Evolutionary conservation across 2,329 filamentous ascomycete genomes (phyloP).

Genomic region (Acrocalymma vagum): DNA sequence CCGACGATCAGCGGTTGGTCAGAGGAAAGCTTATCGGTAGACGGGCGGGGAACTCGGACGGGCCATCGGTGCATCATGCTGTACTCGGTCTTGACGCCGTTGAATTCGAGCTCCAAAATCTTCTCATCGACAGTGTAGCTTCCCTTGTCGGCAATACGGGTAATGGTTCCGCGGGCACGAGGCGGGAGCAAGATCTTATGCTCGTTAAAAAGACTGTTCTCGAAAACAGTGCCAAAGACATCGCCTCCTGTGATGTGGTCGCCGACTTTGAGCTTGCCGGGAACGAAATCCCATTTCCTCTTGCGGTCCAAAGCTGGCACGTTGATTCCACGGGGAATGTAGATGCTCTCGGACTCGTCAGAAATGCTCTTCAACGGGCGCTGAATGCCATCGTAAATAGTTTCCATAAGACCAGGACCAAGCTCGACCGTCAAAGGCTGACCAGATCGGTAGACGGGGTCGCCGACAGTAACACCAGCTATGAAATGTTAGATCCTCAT

Average conservation of each 20-base stretch:
- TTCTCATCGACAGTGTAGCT: slow-evolving; percentile 94
- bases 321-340: slow-evolving; percentile 94
- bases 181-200: slow-evolving; percentile 95
- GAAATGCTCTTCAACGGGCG: slow-evolving; percentile 89
- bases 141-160: slow-evolving; percentile 86
- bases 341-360: slow-evolving; percentile 82
- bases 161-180: slow-evolving; percentile 89
- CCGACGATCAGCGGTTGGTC: slow-evolving; percentile 94
- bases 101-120: slow-evolving; percentile 94
- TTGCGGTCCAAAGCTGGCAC: slow-evolving; percentile 86
- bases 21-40: slow-evolving; percentile 89
- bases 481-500: slow-evolving; percentile 27
- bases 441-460: slow-evolving; percentile 88
- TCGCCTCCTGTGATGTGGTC: slow-evolving; percentile 97
- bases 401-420: slow-evolving; percentile 95
- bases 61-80: slow-evolving; percentile 99
- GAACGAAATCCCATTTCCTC: slow-evolving; percentile 97
- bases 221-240: slow-evolving; percentile 92
- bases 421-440: slow-evolving; percentile 98
- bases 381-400: slow-evolving; percentile 99
- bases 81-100: slow-evolving; percentile 92
- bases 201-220: slow-evolving; percentile 93
- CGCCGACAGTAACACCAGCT: slow-evolving; percentile 96
- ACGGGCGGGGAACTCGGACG: slow-evolving; percentile 92
- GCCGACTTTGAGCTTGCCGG: slow-evolving; percentile 84